Percentiles rank a stretch among this genome's conserved stretches.
Evolutionary conservation across 2,329 filamentous ascomycete species (phyloP).

Genomic region (Scolecobasidium constrictum): DNA sequence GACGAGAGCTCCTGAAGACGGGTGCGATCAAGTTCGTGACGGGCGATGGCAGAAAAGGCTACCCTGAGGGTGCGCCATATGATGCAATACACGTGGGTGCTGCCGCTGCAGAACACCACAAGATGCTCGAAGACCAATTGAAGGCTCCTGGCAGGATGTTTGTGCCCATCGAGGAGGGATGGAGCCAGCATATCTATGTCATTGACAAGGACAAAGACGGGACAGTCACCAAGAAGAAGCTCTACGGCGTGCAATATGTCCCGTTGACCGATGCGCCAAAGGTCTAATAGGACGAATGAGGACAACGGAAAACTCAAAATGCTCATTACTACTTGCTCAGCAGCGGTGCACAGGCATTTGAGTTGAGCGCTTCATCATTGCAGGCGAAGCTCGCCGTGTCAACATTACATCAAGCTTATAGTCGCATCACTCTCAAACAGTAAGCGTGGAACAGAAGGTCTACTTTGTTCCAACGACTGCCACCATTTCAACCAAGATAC

Average conservation of each 20-base stretch:
- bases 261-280: constrained; percentile 60
- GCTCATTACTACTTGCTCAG: too few relatives aligned
- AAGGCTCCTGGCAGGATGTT: constrained; percentile 68
- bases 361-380: too few relatives aligned
- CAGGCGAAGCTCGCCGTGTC: too few relatives aligned
- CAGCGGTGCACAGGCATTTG: too few relatives aligned
- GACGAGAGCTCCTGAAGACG: constrained; percentile 46
- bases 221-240: constrained; percentile 45
- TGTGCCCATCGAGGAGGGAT: constrained; percentile 57
- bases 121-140: constrained; percentile 64
- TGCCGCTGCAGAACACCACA: constrained; percentile 63
- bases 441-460: too few relatives aligned
- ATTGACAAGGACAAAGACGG: constrained; percentile 63
- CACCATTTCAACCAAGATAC: too few relatives aligned
- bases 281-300: too few relatives aligned
- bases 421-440: too few relatives aligned
- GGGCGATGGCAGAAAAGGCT: constrained; percentile 50
- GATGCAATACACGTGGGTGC: constrained; percentile 96
- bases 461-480: too few relatives aligned
- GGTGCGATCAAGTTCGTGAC: constrained; percentile 61
- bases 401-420: too few relatives aligned
- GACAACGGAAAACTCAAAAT: too few relatives aligned
- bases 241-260: constrained; percentile 67
- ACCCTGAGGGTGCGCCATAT: constrained; percentile 47
- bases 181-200: constrained; percentile 58